A percentile compares a stretch with the other conserved stretches of the same genome.
Evolutionary conservation across 2,329 filamentous ascomycete species (phyloP).

Genomic region (Fusarium liriodendri): DNA sequence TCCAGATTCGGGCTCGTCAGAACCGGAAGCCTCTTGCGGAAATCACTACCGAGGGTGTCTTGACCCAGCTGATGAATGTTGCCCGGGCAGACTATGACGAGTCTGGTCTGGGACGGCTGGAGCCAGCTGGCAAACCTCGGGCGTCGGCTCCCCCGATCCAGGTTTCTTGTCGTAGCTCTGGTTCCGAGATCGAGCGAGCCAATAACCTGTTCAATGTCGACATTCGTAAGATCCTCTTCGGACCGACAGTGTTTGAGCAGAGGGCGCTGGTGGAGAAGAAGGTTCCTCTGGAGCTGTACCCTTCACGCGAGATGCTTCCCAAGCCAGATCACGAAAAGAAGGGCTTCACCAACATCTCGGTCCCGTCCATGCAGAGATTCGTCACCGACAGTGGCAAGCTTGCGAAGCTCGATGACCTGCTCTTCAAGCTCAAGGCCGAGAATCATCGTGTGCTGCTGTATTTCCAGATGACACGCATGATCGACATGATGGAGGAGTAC

Average conservation of each 20-base stretch:
- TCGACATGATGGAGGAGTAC: slow-evolving; percentile 99
- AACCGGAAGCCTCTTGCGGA: slow-evolving; percentile 75
- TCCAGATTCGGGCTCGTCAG: slow-evolving; percentile 81
- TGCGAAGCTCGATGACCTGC: slow-evolving; percentile 86
- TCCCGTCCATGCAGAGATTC: slow-evolving; percentile 97
- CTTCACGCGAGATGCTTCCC: slow-evolving; percentile 75
- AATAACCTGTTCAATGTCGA: slow-evolving; percentile 81
- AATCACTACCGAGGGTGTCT: slow-evolving; percentile 76
- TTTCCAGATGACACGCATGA: slow-evolving; percentile 99
- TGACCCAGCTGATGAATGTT: slow-evolving; percentile 84
- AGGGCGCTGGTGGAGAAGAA: slow-evolving; percentile 79
- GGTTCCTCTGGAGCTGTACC: slow-evolving; percentile 73
- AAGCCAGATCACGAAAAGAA: slow-evolving; percentile 83
- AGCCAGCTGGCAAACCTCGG: slow-evolving; percentile 82
- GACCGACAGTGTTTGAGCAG: slow-evolving; percentile 73
- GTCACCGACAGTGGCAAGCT: slow-evolving; percentile 98
- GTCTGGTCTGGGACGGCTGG: slow-evolving; percentile 80
- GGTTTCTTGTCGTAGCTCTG: slow-evolving; percentile 78
- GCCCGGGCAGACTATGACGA: slow-evolving; percentile 72
- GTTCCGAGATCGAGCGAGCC: slow-evolving; percentile 73
- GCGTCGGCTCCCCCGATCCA: slow-evolving; percentile 89
- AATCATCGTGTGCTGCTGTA: slow-evolving; percentile 95
- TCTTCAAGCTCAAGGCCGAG: slow-evolving; percentile 90
- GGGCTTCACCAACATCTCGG: slow-evolving; percentile 89
- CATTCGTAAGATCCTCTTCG: slow-evolving; percentile 81